Conservation (phyloP, 306 rosid genomes). For the Carpinus fangiana region DNA sequence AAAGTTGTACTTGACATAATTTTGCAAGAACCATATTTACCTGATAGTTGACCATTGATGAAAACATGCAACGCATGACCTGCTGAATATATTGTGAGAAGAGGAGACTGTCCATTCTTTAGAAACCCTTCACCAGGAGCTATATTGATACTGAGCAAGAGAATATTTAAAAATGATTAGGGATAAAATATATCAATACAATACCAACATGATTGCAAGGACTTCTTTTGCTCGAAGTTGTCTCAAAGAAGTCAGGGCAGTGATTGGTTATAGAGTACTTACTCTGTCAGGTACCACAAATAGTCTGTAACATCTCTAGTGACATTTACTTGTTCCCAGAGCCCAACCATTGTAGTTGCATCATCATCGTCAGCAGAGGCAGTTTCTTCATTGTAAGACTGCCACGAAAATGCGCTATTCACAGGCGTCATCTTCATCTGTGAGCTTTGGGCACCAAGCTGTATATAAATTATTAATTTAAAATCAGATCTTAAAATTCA, state of each 20-base stretch:
- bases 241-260: conserved; percentile 3
- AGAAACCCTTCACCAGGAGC: conserved; percentile 69
- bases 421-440: conserved; percentile 58
- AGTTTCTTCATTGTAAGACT: conserved; percentile 74
- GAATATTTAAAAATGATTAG: conserved; percentile 17
- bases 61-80: conserved; percentile 93
- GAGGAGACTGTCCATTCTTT: conserved; percentile 62
- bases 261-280: conserved; percentile 39
- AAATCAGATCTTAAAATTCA: conserved; percentile 18
- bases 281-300: conserved; percentile 99
- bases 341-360: conserved; percentile 50
- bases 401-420: conserved; percentile 55
- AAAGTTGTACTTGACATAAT: conserved; percentile 5
- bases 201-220: conserved; percentile 13
- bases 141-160: conserved; percentile 62
- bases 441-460: conserved; percentile 61
- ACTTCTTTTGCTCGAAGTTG: background rate
- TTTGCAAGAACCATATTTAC: conserved; percentile 32
- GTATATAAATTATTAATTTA: conserved; percentile 14
- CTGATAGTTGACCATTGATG: conserved; percentile 83
- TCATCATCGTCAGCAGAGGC: conserved; percentile 53
- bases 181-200: background rate
- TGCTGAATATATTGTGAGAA: conserved; percentile 75
- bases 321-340: conserved; percentile 72
- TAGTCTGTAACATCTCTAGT: conserved; percentile 84